Base-by-base conservation (phyloP, 1,139 yeast species). In the Debaryomycetaceae sp. region DNA sequence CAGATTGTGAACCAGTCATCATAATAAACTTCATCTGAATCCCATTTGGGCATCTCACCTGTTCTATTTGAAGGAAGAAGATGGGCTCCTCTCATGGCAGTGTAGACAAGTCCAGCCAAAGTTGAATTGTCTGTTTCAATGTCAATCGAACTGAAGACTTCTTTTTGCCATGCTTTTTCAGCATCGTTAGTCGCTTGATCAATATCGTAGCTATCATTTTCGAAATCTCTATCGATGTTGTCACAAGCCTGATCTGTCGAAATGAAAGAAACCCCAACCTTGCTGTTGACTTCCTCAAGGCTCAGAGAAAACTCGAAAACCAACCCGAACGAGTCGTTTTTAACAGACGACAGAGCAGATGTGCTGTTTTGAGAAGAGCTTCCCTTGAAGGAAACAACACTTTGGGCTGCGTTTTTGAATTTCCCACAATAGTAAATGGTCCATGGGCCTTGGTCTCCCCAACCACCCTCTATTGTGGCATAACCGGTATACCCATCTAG, bases 1-100 rank as follows among this genome's bases (percentile, higher is more conserved):
- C 73, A 67, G 29, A 67, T 51, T n/a, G 68, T 65, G 45, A 62
- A 65, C 56, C 62, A 67, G 41, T 67, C 72, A 44, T 66, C 70
- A 43, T 66, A 67, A 41, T 64, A 65, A 5, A 63, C 59, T 13
- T 57, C 59, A 5, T 48, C 35, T 0, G 58, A 40, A 6, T 51
- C 40, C 53, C 53, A 49, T 26, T 53, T 44, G 7, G 68, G 65
- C 37, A 60, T 63, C 38, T 63, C 66, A 4, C 71, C 73, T 0
- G 72, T 64, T 41, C 61, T 51, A 42, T 66, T 63, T 8, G 69
- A 54, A 2, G 73, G 73, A 41, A 64, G 43, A 32, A 67, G 51
- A 44, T 62, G 65, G 6, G 61, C 43, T 1, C 71, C 69, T 42
- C 67, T 67, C 31, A 67, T 51, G 3, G 66, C 50, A 7, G 63